Evolutionary conservation across 2,329 filamentous ascomycete species (phyloP).

Genomic region (Byssochlamys sp.): DNA sequence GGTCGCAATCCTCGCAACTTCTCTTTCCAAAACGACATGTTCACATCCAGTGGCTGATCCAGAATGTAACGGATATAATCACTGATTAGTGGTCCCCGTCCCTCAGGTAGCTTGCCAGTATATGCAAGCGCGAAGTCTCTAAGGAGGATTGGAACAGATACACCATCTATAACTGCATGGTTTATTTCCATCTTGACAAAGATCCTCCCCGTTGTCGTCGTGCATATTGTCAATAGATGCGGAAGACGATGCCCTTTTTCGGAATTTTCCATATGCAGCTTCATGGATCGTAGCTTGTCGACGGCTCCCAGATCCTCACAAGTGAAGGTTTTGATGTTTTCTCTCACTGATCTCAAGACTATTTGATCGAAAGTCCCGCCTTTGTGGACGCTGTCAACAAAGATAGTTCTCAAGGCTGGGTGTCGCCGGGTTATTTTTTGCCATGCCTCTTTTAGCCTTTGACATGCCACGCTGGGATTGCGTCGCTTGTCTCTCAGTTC

Average conservation of each 20-base stretch:
- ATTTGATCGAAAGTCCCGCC: conserved; percentile 29
- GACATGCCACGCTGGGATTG: conserved; percentile 14
- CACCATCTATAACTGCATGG: conserved; percentile 30
- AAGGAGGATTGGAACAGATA: conserved; percentile 24
- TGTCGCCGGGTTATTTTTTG: conserved; percentile 23
- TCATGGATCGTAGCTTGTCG: conserved; percentile 18
- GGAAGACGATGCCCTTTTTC: conserved; percentile 18
- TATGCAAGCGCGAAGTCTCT: conserved; percentile 25
- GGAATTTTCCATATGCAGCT: conserved; percentile 16
- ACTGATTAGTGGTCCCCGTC: conserved; percentile 23
- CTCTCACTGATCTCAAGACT: conserved; percentile 19
- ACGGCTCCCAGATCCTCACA: conserved; percentile 20
- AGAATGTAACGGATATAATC: conserved; percentile 29
- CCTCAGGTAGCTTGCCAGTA: conserved; percentile 17
- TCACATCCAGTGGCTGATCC: conserved; percentile 15
- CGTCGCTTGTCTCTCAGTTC: conserved; percentile 18
- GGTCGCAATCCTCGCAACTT: conserved; percentile 24
- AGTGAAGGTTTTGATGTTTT: conserved; percentile 20
- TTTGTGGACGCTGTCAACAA: conserved; percentile 25
- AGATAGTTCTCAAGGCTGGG: conserved; percentile 23
- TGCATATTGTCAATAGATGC: conserved; percentile 28
- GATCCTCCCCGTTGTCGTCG: conserved; percentile 19
- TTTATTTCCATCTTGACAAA: conserved; percentile 30
- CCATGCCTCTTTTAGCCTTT: conserved; percentile 24
- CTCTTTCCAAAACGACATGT: conserved; percentile 25